These are phyloP conservation scores for Biscogniauxia mediterranea DNA, from an alignment of 2,329 filamentous ascomycete genomes.

Conservation along the genomic window DNA sequence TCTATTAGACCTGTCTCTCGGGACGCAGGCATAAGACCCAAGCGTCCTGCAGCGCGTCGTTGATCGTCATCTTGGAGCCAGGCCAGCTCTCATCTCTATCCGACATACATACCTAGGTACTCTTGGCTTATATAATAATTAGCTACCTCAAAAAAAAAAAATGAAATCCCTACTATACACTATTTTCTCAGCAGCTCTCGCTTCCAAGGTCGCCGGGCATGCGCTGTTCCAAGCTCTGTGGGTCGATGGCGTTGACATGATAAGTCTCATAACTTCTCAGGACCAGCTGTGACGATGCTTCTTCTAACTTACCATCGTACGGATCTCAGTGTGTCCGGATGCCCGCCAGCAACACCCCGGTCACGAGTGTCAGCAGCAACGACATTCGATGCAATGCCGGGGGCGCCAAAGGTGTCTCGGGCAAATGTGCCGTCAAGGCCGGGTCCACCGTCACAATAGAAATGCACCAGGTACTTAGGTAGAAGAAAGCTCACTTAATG, in stretches of 20 bases:
- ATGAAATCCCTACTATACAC: constrained; percentile 39
- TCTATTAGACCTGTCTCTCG: neutral
- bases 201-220: constrained; percentile 43
- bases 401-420: constrained; percentile 33
- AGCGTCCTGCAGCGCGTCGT: constrained; percentile 10
- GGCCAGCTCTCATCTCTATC: constrained; percentile 1
- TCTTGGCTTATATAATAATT: constrained; percentile 5
- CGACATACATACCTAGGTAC: neutral
- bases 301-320: constrained; percentile 30
- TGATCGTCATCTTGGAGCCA: constrained; percentile 14
- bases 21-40: neutral
- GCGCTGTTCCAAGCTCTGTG: constrained; percentile 53
- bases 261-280: constrained; percentile 19
- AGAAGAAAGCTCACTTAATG: neutral
- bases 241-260: constrained; percentile 45
- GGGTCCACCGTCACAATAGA: constrained; percentile 32
- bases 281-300: neutral
- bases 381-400: constrained; percentile 46
- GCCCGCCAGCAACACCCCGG: constrained; percentile 50
- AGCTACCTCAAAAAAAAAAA: constrained; percentile 36
- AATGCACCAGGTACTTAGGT: constrained; percentile 34
- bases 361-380: constrained; percentile 42
- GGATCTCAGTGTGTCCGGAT: constrained; percentile 47
- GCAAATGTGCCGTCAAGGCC: constrained; percentile 44
- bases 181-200: constrained; percentile 36